These are phyloP conservation scores for Phoma sp. DNA, from an alignment of 2,329 filamentous ascomycete species.

Conservation along the genomic window DNA sequence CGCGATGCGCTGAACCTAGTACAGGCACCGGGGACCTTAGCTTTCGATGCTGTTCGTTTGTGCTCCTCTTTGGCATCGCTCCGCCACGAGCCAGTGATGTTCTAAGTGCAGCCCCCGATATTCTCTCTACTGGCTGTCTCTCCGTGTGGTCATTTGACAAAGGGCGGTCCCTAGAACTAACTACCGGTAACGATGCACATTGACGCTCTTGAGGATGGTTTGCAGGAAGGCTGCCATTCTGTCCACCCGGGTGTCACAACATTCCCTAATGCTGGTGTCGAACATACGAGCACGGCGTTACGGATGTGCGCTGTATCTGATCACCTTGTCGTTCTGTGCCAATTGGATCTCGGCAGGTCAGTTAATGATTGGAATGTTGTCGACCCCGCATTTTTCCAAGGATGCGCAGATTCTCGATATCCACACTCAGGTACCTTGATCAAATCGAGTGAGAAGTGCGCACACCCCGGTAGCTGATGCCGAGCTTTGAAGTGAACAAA, in stretches of 20 bases:
- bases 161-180: slow-evolving; percentile 37
- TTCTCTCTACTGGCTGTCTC: slow-evolving; percentile 25
- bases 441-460: slow-evolving; percentile 31
- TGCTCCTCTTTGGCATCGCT: slow-evolving; percentile 5
- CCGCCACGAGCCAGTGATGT: slow-evolving; percentile 22
- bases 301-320: slow-evolving; percentile 23
- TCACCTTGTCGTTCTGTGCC: slow-evolving; percentile 22
- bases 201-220: slow-evolving; percentile 15
- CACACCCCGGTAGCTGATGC: slow-evolving; percentile 27
- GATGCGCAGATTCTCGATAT: slow-evolving; percentile 30
- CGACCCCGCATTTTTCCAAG: slow-evolving; percentile 46
- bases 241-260: slow-evolving; percentile 23
- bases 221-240: slow-evolving; percentile 8
- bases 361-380: slow-evolving; percentile 30
- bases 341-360: slow-evolving; percentile 21
- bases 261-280: slow-evolving; percentile 22
- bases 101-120: slow-evolving; percentile 22
- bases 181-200: slow-evolving; percentile 24
- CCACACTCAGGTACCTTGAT: slow-evolving; percentile 33
- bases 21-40: slow-evolving; percentile 32
- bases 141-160: slow-evolving; percentile 6
- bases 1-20: slow-evolving; percentile 32
- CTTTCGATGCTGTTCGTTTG: slow-evolving; percentile 15
- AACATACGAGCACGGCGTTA: slow-evolving; percentile 32
- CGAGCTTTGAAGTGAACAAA: slow-evolving; percentile 11